These are phyloP conservation scores for Leccinum variicolor DNA, from an alignment of 768 basidiomycete genomes.

Conservation along the genomic window DNA sequence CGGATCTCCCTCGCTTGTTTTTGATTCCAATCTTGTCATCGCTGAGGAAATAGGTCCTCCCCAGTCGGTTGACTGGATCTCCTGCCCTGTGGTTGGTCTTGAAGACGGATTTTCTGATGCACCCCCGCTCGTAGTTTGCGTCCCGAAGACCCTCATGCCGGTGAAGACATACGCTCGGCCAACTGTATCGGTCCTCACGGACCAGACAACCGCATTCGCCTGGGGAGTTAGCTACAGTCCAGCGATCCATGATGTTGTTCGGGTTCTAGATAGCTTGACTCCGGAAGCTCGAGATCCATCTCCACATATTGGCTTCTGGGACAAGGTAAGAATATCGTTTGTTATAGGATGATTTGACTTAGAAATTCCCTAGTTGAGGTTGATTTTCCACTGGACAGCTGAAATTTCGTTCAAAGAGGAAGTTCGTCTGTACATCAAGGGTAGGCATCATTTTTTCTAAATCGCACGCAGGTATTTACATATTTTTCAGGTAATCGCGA, in stretches of 20 bases:
- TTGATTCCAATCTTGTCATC: slow-evolving; percentile 77
- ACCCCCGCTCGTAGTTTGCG: slow-evolving; percentile 50
- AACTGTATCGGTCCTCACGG: slow-evolving; percentile 60
- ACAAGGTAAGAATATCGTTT: slow-evolving; percentile 57
- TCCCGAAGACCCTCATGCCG: slow-evolving; percentile 94
- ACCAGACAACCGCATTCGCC: slow-evolving; percentile 66
- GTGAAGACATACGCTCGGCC: slow-evolving; percentile 90
- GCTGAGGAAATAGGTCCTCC: slow-evolving; percentile 81
- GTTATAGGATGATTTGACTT: not conserved
- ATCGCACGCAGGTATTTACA: slow-evolving; percentile 7
- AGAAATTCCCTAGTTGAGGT: slow-evolving; percentile 48
- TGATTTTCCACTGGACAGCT: slow-evolving; percentile 82
- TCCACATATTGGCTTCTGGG: slow-evolving; percentile 89
- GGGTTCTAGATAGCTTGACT: slow-evolving; percentile 76
- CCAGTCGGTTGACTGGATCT: slow-evolving; percentile 66
- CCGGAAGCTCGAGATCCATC: slow-evolving; percentile 78
- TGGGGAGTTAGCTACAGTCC: slow-evolving; percentile 91
- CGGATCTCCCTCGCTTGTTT: slow-evolving; percentile 48
- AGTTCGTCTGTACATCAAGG: slow-evolving; percentile 84
- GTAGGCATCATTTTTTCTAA: slow-evolving; percentile 35
- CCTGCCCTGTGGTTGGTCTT: slow-evolving; percentile 60
- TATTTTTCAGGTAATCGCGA: slow-evolving; percentile 65
- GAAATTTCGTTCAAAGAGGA: slow-evolving; percentile 64
- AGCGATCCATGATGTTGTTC: slow-evolving; percentile 82
- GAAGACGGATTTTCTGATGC: slow-evolving; percentile 51